Evolutionary conservation across 768 basidiomycete species (phyloP).

Genomic region (Polyporus arcularius): DNA sequence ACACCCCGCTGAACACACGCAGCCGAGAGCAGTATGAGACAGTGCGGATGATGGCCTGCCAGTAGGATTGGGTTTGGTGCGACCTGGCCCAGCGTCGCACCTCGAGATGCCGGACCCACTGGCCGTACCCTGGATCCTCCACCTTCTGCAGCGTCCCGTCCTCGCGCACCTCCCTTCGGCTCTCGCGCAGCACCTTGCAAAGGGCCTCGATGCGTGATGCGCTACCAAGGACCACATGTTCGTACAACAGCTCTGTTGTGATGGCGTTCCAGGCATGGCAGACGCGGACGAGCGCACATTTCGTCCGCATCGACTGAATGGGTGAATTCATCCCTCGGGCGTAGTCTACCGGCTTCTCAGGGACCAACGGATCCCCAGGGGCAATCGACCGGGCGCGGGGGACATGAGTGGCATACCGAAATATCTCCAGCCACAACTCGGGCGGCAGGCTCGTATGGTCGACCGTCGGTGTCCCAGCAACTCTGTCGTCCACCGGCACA

Average conservation of each 20-base stretch:
- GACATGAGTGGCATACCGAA: conserved; percentile 54
- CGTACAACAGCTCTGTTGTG: conserved; percentile 45
- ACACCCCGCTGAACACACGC: conserved; percentile 48
- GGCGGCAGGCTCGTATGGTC: conserved; percentile 30
- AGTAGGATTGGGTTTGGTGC: conserved; percentile 37
- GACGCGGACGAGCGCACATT: conserved; percentile 50
- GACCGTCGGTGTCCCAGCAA: background rate
- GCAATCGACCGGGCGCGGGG: conserved; percentile 44
- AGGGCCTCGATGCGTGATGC: conserved; percentile 42
- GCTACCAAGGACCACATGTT: conserved; percentile 48
- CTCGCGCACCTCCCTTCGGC: conserved; percentile 7
- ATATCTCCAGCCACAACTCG: conserved; percentile 58
- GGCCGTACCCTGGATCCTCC: conserved; percentile 34
- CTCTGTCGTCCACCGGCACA: background rate
- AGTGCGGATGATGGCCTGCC: conserved; percentile 45
- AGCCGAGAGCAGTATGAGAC: conserved; percentile 48
- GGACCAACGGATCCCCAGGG: conserved; percentile 48
- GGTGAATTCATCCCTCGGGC: conserved; percentile 51
- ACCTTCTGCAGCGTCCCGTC: background rate
- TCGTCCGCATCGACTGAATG: conserved; percentile 47
- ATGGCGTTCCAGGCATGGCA: conserved; percentile 48
- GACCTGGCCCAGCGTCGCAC: conserved; percentile 48
- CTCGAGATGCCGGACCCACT: conserved; percentile 51
- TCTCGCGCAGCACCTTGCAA: conserved; percentile 37
- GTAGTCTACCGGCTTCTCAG: conserved; percentile 42